Base-by-base conservation (phyloP, 768 basidiomycete species). In the Auriculariales sp. region DNA sequence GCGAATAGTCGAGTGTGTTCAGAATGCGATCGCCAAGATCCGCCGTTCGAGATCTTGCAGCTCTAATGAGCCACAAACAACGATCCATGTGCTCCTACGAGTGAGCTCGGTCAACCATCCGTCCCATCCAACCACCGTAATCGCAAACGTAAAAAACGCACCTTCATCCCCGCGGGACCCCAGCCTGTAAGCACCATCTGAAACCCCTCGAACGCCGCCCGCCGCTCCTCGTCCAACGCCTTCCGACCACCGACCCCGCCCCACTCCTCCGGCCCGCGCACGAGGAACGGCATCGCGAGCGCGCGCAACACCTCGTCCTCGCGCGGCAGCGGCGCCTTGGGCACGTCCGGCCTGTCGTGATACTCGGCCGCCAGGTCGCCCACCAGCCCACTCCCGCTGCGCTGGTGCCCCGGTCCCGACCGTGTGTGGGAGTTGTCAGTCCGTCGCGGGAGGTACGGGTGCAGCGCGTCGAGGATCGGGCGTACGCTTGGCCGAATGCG, bases 11-110 rank as follows among this genome's bases (percentile, higher is more conserved):
- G 3, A 86, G 65, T 9, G 65, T 62, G 9, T 66, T 67, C 15
- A 85, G 55, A 24, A 81, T 66, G 19, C 77, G 71, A 7, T 69
- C 66, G 15, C 77, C 70, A 46, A 72, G 62, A 15, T 56, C 55
- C 6, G 71, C 66, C 5, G 65, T 54, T 33, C 66, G 64, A 17
- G 69, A 66, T 5, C 68, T 61, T 1, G 76, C 76, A 7, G 81
- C 81, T 54, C 73, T 75, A 55, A 77, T 77, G 57, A 82, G 85
- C 84, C 84, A 88, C 28, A 81, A 53, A 55, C 72, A 76, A 24
- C 83, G 75, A 52, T 78, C 77, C 9, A 81, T 65, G 48, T 71
- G 73, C 22, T 62, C 66, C 55, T 71, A 58, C 22, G 33, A 68
- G 54, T 28, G 46, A 46, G 19, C 30, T 47, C 15, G 11, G 29